Percentiles rank a stretch among this genome's conserved stretches.
Conservation (phyloP, 441 rosid species). For the Melastoma candidum region DNA sequence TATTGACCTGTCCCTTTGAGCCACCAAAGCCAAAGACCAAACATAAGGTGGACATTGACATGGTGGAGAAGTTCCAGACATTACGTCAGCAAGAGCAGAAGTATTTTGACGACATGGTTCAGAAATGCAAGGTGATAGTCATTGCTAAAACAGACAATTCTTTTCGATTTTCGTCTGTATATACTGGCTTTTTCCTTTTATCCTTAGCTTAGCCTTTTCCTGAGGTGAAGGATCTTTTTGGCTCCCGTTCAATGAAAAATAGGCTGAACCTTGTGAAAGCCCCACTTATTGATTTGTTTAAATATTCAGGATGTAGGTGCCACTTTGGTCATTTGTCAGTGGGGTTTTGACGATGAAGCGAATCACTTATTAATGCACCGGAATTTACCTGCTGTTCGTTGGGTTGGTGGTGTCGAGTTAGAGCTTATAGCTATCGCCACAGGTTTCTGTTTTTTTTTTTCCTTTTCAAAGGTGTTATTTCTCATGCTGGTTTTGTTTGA, state of each 20-base stretch:
- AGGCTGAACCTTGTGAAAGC: not conserved
- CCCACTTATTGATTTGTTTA: slow-evolving; percentile 4
- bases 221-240: not conserved
- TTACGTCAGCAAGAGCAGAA: slow-evolving; percentile 84
- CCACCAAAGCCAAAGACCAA: slow-evolving; percentile 99
- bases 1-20: slow-evolving; percentile 95
- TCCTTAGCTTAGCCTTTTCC: not conserved
- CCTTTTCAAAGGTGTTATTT: not conserved
- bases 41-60: slow-evolving; percentile 98
- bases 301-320: slow-evolving; percentile 85
- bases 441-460: slow-evolving; percentile 32
- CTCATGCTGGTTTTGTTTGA: not conserved
- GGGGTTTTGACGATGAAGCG: slow-evolving; percentile 99
- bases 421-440: slow-evolving; percentile 97
- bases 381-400: slow-evolving; percentile 95
- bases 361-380: slow-evolving; percentile 94
- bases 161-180: not conserved
- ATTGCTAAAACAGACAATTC: not conserved
- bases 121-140: slow-evolving; percentile 74
- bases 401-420: slow-evolving; percentile 99
- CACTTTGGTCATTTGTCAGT: slow-evolving; percentile 93
- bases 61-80: slow-evolving; percentile 88
- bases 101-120: slow-evolving; percentile 97
- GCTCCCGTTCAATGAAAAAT: too few relatives aligned
- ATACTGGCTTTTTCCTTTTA: not conserved